Percentiles rank a stretch among this genome's conserved stretches.
Conservation (phyloP, 2,329 filamentous ascomycete genomes). For the Ceratocystis harringtonii region DNA sequence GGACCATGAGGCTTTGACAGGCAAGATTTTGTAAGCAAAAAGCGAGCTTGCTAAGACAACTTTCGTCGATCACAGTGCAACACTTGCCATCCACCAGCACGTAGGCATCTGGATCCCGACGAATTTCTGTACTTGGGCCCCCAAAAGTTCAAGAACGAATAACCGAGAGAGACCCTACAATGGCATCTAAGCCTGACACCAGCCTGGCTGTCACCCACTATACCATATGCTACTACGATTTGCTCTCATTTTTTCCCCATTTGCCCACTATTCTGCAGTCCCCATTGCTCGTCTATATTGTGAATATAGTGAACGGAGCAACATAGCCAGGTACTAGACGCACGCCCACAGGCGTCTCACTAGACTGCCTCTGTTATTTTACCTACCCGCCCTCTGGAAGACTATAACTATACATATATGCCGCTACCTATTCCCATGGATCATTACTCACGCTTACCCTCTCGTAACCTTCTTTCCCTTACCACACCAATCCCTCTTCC, state of each 20-base stretch:
- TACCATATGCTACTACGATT: not conserved
- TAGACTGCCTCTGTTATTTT: not conserved
- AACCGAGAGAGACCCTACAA: not conserved
- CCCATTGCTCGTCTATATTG: not conserved
- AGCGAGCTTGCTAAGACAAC: no score
- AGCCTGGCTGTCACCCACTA: constrained; percentile 1
- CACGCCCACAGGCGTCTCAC: constrained; percentile 3
- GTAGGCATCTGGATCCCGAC: not conserved
- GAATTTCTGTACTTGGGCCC: not conserved
- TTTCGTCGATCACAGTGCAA: not conserved
- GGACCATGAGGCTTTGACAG: not conserved
- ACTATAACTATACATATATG: constrained; percentile 9
- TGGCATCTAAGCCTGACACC: not conserved
- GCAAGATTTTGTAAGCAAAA: no score
- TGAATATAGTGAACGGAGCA: not conserved
- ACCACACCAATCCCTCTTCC: not conserved
- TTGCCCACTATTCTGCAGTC: not conserved
- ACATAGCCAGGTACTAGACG: not conserved
- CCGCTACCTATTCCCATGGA: constrained; percentile 12
- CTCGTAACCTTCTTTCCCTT: not conserved
- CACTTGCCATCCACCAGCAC: not conserved
- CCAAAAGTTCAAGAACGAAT: not conserved
- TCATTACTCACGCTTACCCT: not conserved
- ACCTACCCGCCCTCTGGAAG: not conserved
- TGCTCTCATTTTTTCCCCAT: not conserved